Conservation (phyloP, 2,329 filamentous ascomycete genomes). For the Clonostachys solani region DNA sequence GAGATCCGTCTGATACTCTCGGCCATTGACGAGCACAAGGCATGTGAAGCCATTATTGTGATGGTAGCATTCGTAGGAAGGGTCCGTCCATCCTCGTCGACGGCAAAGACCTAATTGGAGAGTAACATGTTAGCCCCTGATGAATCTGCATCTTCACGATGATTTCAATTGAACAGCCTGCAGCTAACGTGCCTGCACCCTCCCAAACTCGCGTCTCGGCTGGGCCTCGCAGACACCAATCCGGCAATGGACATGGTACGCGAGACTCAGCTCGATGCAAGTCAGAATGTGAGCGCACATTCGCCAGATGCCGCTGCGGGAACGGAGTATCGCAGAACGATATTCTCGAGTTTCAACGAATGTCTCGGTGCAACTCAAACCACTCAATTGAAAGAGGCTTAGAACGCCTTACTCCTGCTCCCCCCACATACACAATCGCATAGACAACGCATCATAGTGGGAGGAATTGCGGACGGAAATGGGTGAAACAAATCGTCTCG, state of each 20-base stretch:
- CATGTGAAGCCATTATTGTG: conserved; percentile 77
- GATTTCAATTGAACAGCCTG: background rate
- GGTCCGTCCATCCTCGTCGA: conserved; percentile 89
- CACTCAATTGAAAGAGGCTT: too few species aligned
- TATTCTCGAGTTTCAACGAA: too few species aligned
- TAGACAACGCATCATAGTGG: too few species aligned
- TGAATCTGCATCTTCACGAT: too few species aligned
- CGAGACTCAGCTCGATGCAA: background rate
- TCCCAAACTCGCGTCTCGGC: background rate
- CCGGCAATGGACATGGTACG: background rate
- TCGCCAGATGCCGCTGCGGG: too few species aligned
- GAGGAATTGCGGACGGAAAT: too few species aligned
- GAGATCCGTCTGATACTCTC: conserved; percentile 90
- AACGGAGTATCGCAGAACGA: too few species aligned
- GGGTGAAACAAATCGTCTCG: too few species aligned
- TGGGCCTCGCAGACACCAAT: background rate
- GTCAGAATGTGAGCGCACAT: background rate
- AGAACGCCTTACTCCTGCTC: too few species aligned
- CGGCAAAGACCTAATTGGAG: conserved; percentile 74
- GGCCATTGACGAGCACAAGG: conserved; percentile 90
- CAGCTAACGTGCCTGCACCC: background rate
- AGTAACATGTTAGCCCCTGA: conserved; percentile 24
- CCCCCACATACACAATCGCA: too few species aligned
- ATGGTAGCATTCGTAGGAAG: conserved; percentile 79
- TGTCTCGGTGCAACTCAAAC: too few species aligned